These are phyloP conservation scores for Umbelopsis isabellina DNA, from an alignment of 192 early-diverging fungal species.

Conservation along the genomic window DNA sequence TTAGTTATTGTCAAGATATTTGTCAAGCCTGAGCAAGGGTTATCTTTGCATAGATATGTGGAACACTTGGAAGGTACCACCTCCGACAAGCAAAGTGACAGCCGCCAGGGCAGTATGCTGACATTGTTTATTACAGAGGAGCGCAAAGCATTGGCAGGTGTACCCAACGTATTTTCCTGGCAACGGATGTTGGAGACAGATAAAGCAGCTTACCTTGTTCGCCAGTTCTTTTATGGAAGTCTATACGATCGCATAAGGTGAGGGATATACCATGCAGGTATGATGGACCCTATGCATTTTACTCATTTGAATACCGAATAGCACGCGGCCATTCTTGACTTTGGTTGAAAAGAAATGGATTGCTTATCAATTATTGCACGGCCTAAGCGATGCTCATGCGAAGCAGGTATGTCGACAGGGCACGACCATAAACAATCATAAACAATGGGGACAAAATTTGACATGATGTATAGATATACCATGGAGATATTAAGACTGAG, in stretches of 20 bases:
- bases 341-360: slow-evolving; percentile 94
- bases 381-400: slow-evolving; percentile 78
- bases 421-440: too few relatives aligned
- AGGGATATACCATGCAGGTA: neutral
- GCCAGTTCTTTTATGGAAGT: slow-evolving; percentile 88
- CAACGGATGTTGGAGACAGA: slow-evolving; percentile 87
- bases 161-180: slow-evolving; percentile 82
- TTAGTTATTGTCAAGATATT: slow-evolving; percentile 91
- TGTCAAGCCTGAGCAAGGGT: slow-evolving; percentile 77
- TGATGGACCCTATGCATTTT: neutral
- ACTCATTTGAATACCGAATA: slow-evolving; percentile 33
- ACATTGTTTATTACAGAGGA: slow-evolving; percentile 53
- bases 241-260: slow-evolving; percentile 96
- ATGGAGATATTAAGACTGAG: slow-evolving; percentile 97
- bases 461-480: slow-evolving; percentile 62
- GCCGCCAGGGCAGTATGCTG: neutral
- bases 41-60: slow-evolving; percentile 57
- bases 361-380: slow-evolving; percentile 84
- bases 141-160: slow-evolving; percentile 58
- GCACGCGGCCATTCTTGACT: slow-evolving; percentile 91
- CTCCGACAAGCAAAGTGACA: too few relatives aligned
- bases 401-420: slow-evolving; percentile 29
- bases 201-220: slow-evolving; percentile 83
- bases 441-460: too few relatives aligned
- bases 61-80: slow-evolving; percentile 59